A percentile compares a stretch with the other conserved stretches of the same genome.
phyloP scores from a whole-genome alignment of 371 early-diverging fungal species.

The Mucor saturninus region DNA sequence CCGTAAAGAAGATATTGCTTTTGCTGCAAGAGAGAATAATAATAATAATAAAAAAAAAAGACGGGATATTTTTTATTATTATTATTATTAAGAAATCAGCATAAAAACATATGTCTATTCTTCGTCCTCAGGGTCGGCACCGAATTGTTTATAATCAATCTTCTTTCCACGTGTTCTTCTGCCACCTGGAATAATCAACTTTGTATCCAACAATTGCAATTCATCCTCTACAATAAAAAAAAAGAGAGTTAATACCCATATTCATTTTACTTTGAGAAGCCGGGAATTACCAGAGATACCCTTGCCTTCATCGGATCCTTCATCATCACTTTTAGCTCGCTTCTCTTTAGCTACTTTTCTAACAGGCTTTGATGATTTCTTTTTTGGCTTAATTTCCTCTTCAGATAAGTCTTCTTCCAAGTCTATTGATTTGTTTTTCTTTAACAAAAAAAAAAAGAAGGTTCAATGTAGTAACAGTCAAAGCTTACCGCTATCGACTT shows the following conservation, averaged over 20 bases:
- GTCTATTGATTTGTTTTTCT: background rate
- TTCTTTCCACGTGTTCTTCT: slow-evolving; percentile 75
- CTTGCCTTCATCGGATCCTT: slow-evolving; percentile 19
- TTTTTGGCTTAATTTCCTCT: slow-evolving; percentile 14
- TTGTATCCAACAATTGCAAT: slow-evolving; percentile 64
- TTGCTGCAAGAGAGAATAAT: too few relatives aligned
- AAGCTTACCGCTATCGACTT: background rate
- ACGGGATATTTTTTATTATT: background rate
- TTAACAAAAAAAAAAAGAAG: background rate
- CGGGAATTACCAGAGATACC: slow-evolving; percentile 16
- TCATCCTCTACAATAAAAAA: slow-evolving; percentile 53
- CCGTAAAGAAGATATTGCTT: too few relatives aligned
- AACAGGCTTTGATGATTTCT: slow-evolving; percentile 6
- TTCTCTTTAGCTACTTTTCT: slow-evolving; percentile 3
- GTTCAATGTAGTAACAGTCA: background rate
- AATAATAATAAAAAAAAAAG: too few relatives aligned
- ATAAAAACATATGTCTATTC: slow-evolving; percentile 23
- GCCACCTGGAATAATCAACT: slow-evolving; percentile 64
- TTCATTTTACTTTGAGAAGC: too few relatives aligned
- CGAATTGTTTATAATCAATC: slow-evolving; percentile 73
- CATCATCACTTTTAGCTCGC: slow-evolving; percentile 13
- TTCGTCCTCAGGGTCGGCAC: slow-evolving; percentile 65
- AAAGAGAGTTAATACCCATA: background rate
- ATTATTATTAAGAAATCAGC: background rate
- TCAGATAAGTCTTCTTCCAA: slow-evolving; percentile 19